A percentile compares a stretch with the other conserved stretches of the same genome.
phyloP scores from a whole-genome alignment of 139 green algal genomes.

The Monoraphidium neglectum region DNA sequence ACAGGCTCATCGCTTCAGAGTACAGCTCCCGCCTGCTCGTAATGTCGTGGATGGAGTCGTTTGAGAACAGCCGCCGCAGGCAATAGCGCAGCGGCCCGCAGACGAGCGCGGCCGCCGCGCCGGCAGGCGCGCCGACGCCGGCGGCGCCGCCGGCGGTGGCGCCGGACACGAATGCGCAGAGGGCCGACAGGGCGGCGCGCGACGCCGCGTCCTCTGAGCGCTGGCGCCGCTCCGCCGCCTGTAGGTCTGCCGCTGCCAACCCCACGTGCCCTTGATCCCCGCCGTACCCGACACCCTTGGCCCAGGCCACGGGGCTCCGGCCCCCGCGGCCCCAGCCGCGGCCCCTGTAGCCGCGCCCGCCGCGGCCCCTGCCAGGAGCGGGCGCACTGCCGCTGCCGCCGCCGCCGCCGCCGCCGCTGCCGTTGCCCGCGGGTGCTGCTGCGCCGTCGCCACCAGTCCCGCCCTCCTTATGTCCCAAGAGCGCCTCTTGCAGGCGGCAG shows the following conservation, averaged over 20 bases:
- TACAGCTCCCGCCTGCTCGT: slow-evolving; percentile 9
- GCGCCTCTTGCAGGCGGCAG: background rate
- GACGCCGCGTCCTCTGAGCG: background rate
- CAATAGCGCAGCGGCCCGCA: slow-evolving; percentile 15
- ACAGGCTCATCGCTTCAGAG: background rate
- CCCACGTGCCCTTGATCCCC: background rate
- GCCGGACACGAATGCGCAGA: background rate
- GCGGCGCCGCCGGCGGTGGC: too few relatives aligned
- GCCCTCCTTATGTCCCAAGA: background rate
- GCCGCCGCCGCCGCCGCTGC: background rate
- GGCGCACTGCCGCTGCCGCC: background rate
- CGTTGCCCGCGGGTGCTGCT: slow-evolving; percentile 2
- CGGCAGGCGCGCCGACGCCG: too few relatives aligned
- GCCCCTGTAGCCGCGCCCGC: background rate
- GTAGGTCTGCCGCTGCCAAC: too few relatives aligned
- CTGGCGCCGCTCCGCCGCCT: background rate
- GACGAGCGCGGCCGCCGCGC: slow-evolving; percentile 4
- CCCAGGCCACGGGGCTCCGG: background rate
- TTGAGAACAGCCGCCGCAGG: slow-evolving; percentile 22
- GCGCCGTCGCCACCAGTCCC: background rate
- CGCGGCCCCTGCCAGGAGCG: background rate
- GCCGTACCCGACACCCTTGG: background rate
- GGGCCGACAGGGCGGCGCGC: background rate
- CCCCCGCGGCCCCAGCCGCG: background rate
- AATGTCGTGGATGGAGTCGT: slow-evolving; percentile 18